Evolutionary conservation across 2,329 filamentous ascomycete species (phyloP).

Genomic region (Lecanicillium sp.): DNA sequence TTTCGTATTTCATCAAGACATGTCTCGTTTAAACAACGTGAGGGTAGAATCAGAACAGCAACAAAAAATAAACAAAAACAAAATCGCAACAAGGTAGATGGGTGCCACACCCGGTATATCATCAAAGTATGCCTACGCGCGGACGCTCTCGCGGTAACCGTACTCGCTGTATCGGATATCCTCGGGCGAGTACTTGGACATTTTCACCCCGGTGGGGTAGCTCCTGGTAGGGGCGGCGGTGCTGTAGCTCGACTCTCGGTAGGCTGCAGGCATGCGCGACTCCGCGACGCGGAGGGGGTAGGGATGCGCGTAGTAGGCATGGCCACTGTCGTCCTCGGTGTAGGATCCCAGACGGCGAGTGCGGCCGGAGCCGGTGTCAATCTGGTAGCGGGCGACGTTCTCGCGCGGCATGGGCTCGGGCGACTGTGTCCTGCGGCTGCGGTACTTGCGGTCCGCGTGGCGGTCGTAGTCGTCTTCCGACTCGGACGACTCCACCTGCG

Average conservation of each 20-base stretch:
- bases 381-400: slow-evolving; percentile 24
- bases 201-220: background rate
- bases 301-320: slow-evolving; percentile 3
- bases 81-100: background rate
- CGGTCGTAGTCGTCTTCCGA: slow-evolving; percentile 28
- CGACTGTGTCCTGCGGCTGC: slow-evolving; percentile 30
- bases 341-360: slow-evolving; percentile 25
- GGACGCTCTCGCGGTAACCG: background rate
- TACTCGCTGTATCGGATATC: slow-evolving; percentile 10
- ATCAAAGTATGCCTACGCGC: no score
- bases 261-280: background rate
- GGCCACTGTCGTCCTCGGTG: slow-evolving; percentile 1
- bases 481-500: slow-evolving; percentile 31
- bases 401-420: slow-evolving; percentile 24
- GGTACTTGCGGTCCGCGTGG: slow-evolving; percentile 28
- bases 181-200: background rate
- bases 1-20: slow-evolving; percentile 26
- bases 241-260: slow-evolving; percentile 5
- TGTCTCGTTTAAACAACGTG: slow-evolving; percentile 25
- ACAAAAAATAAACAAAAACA: slow-evolving; percentile 17
- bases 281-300: background rate
- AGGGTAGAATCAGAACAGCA: slow-evolving; percentile 19
- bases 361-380: slow-evolving; percentile 22
- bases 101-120: background rate
- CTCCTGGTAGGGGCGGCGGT: background rate